These are phyloP conservation scores for Trypanosoma melophagium DNA, from an alignment of 208 protist genomes.

Conservation along the genomic window DNA sequence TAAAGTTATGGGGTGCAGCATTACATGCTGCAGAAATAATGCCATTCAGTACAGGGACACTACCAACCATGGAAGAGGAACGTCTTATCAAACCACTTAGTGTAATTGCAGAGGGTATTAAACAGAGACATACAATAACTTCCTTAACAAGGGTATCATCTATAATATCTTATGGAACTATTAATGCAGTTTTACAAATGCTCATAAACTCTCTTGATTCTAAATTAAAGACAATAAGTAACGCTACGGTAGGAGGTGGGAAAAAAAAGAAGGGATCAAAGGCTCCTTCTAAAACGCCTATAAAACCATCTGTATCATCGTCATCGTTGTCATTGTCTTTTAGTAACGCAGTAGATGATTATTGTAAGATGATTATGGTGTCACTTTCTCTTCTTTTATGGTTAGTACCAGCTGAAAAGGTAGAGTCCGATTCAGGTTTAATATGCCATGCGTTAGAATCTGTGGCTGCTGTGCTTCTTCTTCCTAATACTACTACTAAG, in stretches of 20 bases:
- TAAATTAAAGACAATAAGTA: background rate
- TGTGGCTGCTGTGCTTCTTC: slow-evolving; percentile 8
- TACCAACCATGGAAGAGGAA: slow-evolving; percentile 15
- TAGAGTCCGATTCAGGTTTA: background rate
- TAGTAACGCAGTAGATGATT: slow-evolving; percentile 2
- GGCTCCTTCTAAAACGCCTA: background rate
- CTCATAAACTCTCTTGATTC: background rate
- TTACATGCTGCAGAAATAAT: slow-evolving; percentile 14
- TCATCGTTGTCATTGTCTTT: background rate
- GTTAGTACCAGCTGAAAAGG: slow-evolving; percentile 1
- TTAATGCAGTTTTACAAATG: slow-evolving; percentile 9
- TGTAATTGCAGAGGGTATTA: slow-evolving; percentile 17
- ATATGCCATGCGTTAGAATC: slow-evolving; percentile 1
- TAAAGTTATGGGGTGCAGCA: slow-evolving; percentile 10
- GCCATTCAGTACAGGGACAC: background rate
- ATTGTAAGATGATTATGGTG: slow-evolving; percentile 4
- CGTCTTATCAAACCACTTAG: slow-evolving; percentile 18
- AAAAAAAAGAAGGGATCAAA: background rate
- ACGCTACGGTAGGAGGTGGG: background rate
- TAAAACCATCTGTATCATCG: background rate
- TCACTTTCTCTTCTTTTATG: slow-evolving; percentile 16
- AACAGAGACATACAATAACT: slow-evolving; percentile 7
- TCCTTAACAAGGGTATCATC: background rate
- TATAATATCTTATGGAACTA: background rate
- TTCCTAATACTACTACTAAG: background rate